Evolutionary conservation across 148 eudicot genomes (phyloP), one percentile per base, ranked within the genome.

Genomic region (Hydrangea macrophylla): DNA sequence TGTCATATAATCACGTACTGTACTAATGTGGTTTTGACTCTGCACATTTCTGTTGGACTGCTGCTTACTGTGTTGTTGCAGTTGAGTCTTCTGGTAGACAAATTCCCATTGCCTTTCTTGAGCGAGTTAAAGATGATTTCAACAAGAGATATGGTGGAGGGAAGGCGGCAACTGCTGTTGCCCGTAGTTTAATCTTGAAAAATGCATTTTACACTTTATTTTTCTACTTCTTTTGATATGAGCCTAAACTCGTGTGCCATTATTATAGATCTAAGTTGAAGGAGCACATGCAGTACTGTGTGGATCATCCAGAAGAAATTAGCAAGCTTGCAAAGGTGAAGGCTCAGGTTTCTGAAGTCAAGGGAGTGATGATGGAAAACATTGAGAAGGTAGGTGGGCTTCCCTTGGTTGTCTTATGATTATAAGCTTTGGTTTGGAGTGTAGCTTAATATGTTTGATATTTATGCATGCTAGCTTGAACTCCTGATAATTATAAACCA

Each of bases 341-440:
- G 53, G 76, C 76, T 60, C 76, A 73, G 65, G 76, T 73, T 58
- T 24, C 70, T 37, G 76, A 73, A 73, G 76, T 73, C 60, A 73
- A 73, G 65, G 76, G 76, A 15, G 76, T 73, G 60, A 73, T 73
- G 76, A 73, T 73, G 76, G 76, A 66, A 66, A 73, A 73, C 39
- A 73, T 73, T 65, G 76, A 73, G 53, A 73, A 73, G 76, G 76
- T 73, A 73, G 65, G n/a, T 35, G 44, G 42, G 31, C 24, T 45
- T 39, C 18, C 40, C 42, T 42, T 22, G 26, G 36, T 65, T 63
- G 28, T 54, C 55, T 64, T 30, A 26, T 55, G 7, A 55, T 33
- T 35, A 18, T 55, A 12, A 67, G 23, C 17, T 48, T 48, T 48
- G 2, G 2, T 15, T 48, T 48, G 53, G 23, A 48, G n/a, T n/a